phyloP scores from a whole-genome alignment of 805 yeast species.

The Candida mattraensis region DNA sequence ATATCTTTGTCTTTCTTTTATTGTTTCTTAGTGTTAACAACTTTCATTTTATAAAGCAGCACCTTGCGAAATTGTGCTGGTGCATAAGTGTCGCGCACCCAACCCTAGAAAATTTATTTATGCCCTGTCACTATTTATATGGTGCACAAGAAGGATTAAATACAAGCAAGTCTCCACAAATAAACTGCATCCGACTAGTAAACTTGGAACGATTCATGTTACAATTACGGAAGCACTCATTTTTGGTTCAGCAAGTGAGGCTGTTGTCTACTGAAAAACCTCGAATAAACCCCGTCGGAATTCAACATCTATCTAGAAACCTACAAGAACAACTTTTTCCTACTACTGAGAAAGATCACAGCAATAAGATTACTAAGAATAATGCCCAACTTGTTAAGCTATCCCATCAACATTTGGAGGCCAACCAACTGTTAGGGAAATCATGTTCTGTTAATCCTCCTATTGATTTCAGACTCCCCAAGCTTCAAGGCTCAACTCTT shows the following conservation, averaged over 20 bases:
- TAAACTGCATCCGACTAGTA: too few relatives aligned
- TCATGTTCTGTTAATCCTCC: slow-evolving; percentile 64
- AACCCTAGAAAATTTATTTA: background rate
- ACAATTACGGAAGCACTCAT: too few relatives aligned
- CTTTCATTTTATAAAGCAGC: slow-evolving; percentile 7
- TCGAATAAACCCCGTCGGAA: slow-evolving; percentile 73
- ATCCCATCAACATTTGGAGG: slow-evolving; percentile 58
- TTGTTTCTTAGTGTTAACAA: slow-evolving; percentile 16
- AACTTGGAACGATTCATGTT: too few relatives aligned
- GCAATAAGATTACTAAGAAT: slow-evolving; percentile 27
- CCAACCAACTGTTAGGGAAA: slow-evolving; percentile 73
- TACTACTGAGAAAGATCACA: slow-evolving; percentile 14
- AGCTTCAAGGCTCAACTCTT: slow-evolving; percentile 65
- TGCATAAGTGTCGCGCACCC: slow-evolving; percentile 4
- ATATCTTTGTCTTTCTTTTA: background rate
- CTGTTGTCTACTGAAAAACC: slow-evolving; percentile 36
- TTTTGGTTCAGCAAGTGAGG: too few relatives aligned
- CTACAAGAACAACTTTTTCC: slow-evolving; percentile 67
- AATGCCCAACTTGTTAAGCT: slow-evolving; percentile 43
- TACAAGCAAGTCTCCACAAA: too few relatives aligned
- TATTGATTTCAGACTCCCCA: slow-evolving; percentile 61
- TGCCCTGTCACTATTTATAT: too few relatives aligned
- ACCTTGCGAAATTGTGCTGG: slow-evolving; percentile 3
- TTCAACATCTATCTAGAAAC: slow-evolving; percentile 65
- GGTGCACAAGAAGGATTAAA: too few relatives aligned